Base-by-base conservation (phyloP, 179 eudicot species). In the Camellia oleifera region DNA sequence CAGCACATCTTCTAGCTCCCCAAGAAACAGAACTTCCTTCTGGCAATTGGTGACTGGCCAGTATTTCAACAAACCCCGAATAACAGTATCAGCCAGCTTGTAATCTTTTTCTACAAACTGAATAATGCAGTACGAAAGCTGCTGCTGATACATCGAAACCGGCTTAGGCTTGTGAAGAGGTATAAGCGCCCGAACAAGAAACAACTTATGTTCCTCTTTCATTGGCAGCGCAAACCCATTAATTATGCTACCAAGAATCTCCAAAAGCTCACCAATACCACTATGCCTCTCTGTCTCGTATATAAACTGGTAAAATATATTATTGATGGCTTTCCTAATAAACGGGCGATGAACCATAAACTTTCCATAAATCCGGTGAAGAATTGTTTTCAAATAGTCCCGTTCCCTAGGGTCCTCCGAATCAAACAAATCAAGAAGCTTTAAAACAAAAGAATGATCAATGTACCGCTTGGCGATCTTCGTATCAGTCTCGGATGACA, bases 201-300 rank as follows among this genome's bases (percentile, higher is more conserved):
- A 91, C 82, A 91, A 80, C 80, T 91, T 91, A 66, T 91, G 89
- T 82, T 91, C 95, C 83, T 91, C 95, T 78, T 91, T 91, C 95
- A 91, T 91, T 18, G 95, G 95, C 86, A 91, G 82, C 71, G 95
- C 95, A 86, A 91, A 91, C 72, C 95, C 95, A 82, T 91, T 91
- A 70, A 91, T 90, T 71, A 91, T 91, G 80, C 95, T 91, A 40
- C 95, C 95, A 73, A 91, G 88, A 79, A 91, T 90, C 86, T 91
- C 95, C 87, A 91, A 82, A 65, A 91, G 91, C 79, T 91, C 95
- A 73, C 88, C 89, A 53, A 91, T 84, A 26, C 95, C 95, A 85
- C 85, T 85, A 64, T 91, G 91, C 82, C 95, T 87, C 84, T 90
- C 89, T 3, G 89, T 91, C 81, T 91, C 95, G 56, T 88, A 88